Conservation (phyloP, 106 monocot species). For the Acorus gramineus region DNA sequence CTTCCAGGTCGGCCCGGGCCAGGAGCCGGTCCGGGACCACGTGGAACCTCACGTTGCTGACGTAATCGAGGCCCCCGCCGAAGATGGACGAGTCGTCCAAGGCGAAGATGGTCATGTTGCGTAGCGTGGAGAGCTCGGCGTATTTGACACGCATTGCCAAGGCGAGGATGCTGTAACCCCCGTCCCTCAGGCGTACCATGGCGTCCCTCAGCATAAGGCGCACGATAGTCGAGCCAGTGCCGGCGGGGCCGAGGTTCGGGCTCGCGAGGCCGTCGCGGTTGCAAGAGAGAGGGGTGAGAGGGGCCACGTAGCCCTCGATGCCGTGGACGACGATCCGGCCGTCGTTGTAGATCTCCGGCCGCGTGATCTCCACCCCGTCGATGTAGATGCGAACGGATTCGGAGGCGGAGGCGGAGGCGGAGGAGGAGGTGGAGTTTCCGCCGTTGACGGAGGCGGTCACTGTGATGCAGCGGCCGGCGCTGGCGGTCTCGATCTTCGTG, state of each 20-base stretch:
- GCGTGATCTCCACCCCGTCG: constrained; percentile 51
- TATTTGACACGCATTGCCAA: constrained; percentile 70
- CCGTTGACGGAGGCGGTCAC: constrained; percentile 9
- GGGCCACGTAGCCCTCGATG: constrained; percentile 46
- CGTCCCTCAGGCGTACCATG: constrained; percentile 40
- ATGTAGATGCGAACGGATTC: constrained; percentile 32
- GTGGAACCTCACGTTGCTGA: constrained; percentile 59
- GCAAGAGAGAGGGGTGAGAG: constrained; percentile 58
- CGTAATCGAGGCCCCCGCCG: constrained; percentile 50
- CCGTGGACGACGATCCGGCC: constrained; percentile 66
- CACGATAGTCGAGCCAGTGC: constrained; percentile 15
- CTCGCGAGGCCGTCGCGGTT: background rate
- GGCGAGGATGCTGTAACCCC: constrained; percentile 59
- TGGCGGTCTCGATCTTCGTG: constrained; percentile 43
- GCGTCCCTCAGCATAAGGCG: constrained; percentile 66
- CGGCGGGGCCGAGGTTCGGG: background rate
- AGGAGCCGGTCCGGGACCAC: constrained; percentile 53
- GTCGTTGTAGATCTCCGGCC: constrained; percentile 69
- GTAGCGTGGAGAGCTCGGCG: constrained; percentile 34
- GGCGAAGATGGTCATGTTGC: constrained; percentile 72
- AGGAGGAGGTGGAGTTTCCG: constrained; percentile 2
- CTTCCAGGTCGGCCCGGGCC: constrained; percentile 33
- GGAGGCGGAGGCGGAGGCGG: constrained; percentile 6
- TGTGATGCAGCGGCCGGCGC: constrained; percentile 48
- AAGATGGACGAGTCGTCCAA: constrained; percentile 59